These are phyloP conservation scores for Glaciozyma martinii DNA, from an alignment of 768 basidiomycete genomes.

Conservation along the genomic window DNA sequence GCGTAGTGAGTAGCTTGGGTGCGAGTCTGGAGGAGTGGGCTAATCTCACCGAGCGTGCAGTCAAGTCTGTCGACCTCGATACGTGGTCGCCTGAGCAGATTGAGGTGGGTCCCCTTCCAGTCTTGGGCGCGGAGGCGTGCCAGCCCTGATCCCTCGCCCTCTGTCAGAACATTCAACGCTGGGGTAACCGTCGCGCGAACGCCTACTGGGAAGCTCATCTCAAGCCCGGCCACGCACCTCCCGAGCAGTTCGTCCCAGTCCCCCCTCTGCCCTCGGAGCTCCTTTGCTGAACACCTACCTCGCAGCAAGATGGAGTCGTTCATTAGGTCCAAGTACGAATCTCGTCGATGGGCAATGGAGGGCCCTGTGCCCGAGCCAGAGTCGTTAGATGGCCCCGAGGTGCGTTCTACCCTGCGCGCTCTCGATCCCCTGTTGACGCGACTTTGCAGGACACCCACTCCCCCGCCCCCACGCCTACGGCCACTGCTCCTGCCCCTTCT, in stretches of 20 bases:
- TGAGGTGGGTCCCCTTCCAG: constrained; percentile 50
- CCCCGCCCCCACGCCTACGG: constrained; percentile 35
- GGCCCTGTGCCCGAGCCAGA: constrained; percentile 82
- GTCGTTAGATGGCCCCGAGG: constrained; percentile 50
- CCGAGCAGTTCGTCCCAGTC: constrained; percentile 69
- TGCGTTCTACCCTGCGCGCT: not conserved
- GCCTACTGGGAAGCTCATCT: constrained; percentile 95
- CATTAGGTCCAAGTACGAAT: constrained; percentile 93
- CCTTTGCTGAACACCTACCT: not conserved
- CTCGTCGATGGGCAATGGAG: constrained; percentile 84
- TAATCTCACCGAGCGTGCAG: constrained; percentile 36
- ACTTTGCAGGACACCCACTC: not conserved
- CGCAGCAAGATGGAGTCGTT: constrained; percentile 93
- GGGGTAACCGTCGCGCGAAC: constrained; percentile 91
- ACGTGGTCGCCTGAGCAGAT: constrained; percentile 98
- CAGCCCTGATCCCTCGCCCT: not conserved
- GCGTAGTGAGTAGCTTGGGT: constrained; percentile 43
- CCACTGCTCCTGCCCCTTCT: constrained; percentile 35
- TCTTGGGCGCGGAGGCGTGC: no score
- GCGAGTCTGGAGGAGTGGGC: constrained; percentile 43
- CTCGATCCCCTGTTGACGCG: not conserved
- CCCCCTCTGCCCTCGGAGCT: constrained; percentile 3
- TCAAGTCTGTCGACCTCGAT: constrained; percentile 95
- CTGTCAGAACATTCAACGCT: constrained; percentile 58
- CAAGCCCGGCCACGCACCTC: constrained; percentile 79